Evolutionary conservation across 192 early-diverging fungal species (phyloP).

Genomic region (Irineochytrium annulatum): DNA sequence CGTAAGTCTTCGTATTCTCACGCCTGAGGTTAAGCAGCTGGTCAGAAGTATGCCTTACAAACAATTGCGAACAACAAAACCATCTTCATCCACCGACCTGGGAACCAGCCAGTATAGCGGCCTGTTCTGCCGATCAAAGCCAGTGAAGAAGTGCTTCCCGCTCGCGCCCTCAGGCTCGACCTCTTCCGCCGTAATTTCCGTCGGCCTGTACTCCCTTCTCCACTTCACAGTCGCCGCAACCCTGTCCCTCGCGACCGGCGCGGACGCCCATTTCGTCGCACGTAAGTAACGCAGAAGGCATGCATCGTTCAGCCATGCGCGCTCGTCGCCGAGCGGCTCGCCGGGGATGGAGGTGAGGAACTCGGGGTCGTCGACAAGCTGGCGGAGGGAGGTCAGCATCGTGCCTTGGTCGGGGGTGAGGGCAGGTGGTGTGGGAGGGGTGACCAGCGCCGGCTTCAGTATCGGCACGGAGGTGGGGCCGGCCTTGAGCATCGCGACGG

Average conservation of each 20-base stretch:
- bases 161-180: slow-evolving; percentile 72
- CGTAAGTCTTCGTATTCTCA: slow-evolving; percentile 76
- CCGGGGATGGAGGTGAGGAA: too few relatives aligned
- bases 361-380: too few relatives aligned
- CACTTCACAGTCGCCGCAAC: neutral
- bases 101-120: slow-evolving; percentile 69
- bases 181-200: slow-evolving; percentile 63
- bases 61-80: neutral
- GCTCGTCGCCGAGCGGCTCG: slow-evolving; percentile 17
- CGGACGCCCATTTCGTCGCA: slow-evolving; percentile 61
- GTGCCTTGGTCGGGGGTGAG: too few relatives aligned
- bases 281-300: slow-evolving; percentile 69
- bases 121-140: slow-evolving; percentile 73
- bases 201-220: slow-evolving; percentile 58
- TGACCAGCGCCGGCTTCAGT: too few relatives aligned
- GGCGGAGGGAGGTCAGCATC: too few relatives aligned
- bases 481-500: too few relatives aligned
- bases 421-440: too few relatives aligned
- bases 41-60: neutral
- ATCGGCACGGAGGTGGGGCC: too few relatives aligned
- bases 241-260: neutral
- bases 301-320: slow-evolving; percentile 33
- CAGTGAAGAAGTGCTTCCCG: slow-evolving; percentile 82
- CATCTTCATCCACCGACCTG: too few relatives aligned
- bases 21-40: too few relatives aligned